These are phyloP conservation scores for Epichloe baconii DNA, from an alignment of 2,329 filamentous ascomycete genomes.

Conservation along the genomic window DNA sequence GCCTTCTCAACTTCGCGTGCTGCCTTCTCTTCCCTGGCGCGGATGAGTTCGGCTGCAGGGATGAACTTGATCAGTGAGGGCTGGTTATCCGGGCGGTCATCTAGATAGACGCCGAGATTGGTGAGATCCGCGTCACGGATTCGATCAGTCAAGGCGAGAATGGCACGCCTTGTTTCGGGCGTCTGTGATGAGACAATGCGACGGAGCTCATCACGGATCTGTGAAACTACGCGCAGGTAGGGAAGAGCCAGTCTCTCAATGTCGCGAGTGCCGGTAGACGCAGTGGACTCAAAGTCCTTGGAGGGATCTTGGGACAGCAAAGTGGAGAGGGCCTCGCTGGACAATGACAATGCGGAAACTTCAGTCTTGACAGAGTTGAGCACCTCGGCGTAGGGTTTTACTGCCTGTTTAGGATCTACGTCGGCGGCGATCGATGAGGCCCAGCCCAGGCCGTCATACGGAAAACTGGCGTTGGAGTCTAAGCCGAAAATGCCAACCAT, in stretches of 20 bases:
- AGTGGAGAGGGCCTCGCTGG: conserved; percentile 28
- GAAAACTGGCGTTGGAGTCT: conserved; percentile 43
- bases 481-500: conserved; percentile 79
- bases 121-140: conserved; percentile 73
- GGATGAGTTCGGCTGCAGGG: conserved; percentile 42
- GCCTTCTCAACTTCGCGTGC: conserved; percentile 49
- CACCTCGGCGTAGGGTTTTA: conserved; percentile 33
- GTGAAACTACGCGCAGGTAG: conserved; percentile 41
- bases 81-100: conserved; percentile 56
- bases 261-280: conserved; percentile 33
- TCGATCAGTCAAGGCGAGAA: conserved; percentile 64
- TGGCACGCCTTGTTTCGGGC: conserved; percentile 49
- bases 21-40: conserved; percentile 45
- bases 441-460: conserved; percentile 47
- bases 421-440: conserved; percentile 26
- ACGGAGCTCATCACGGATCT: conserved; percentile 49
- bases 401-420: conserved; percentile 31
- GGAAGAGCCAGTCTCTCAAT: conserved; percentile 40
- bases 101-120: conserved; percentile 73
- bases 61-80: conserved; percentile 62
- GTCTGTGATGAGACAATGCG: conserved; percentile 34
- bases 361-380: conserved; percentile 33
- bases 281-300: conserved; percentile 32
- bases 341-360: conserved; percentile 33
- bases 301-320: conserved; percentile 32